Evolutionary conservation across 345 rosid genomes (phyloP), one percentile per base, ranked within the genome.

Genomic region (Eucalyptus marginata): DNA sequence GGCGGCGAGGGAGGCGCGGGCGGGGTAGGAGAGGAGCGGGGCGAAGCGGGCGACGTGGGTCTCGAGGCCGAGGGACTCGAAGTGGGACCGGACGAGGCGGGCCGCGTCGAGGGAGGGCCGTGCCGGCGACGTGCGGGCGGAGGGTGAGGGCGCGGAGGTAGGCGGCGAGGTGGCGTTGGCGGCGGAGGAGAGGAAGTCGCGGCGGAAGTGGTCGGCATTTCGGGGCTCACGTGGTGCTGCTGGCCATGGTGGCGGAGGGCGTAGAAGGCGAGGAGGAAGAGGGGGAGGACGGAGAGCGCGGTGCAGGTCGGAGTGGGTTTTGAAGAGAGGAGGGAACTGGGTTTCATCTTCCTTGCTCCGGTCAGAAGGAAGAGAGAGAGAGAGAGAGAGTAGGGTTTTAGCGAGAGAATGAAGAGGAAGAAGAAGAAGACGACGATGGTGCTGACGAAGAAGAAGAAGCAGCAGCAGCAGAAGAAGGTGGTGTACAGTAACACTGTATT

Each of bases 101-200:
- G 90, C 89, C 5, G 98, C 93, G 88, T 93, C 94, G 44, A 91
- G 88, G 43, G 98, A 94, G 85, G 95, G 94, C 71, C 5, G 99
- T 97, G 64, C 99, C 99, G 79, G 99, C 99, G 90, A 97, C 95
- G 91, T 97, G 99, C 47, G 98, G 95, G 88, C 89, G 97, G 68
- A 83, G 92, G 20, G 98, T 97, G 92, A 98, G 96, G 86, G 92
- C 89, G 86, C 94, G 98, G 92, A 96, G 99, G 95, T 98, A 95
- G 40, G 96, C 88, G 86, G 99, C 89, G 91, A 97, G 8, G 99
- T 94, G 94, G 86, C 81, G 95, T 97, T 97, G 71, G 95, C 86
- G 90, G 96, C 92, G 85, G 93, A 91, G 86, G 98, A 96, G 86
- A 97, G 96, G 94, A 96, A 97, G 79, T 90, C 91, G 49, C 86